A percentile compares a stretch with the other conserved stretches of the same genome.
phyloP scores from a whole-genome alignment of 2,329 filamentous ascomycete genomes.

The Fusarium sp. region DNA sequence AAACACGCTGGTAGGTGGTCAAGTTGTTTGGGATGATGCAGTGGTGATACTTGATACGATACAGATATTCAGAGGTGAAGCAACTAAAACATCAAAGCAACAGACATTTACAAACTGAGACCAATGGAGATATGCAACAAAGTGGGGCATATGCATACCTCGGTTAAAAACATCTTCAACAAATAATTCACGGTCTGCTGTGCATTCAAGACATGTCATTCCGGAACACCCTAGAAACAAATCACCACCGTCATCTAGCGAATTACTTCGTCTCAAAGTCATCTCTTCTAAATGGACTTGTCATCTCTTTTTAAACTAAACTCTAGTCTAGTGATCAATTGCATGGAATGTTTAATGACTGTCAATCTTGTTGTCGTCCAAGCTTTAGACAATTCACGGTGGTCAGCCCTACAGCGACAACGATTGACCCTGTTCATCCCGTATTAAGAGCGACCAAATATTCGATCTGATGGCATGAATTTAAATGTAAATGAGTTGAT shows the following conservation, averaged over 20 bases:
- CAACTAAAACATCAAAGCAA: not conserved
- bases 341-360: slow-evolving; percentile 7
- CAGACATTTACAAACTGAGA: not conserved
- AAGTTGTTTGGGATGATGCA: not conserved
- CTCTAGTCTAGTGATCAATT: not conserved
- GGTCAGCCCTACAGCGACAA: not conserved
- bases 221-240: not conserved
- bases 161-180: not conserved
- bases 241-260: not conserved
- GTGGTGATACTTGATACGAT: not conserved
- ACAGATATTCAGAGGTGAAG: not conserved
- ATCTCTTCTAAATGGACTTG: not conserved
- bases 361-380: not conserved
- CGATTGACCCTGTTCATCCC: not conserved
- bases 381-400: not conserved
- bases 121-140: not conserved
- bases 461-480: not conserved
- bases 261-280: not conserved
- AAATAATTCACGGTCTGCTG: not conserved
- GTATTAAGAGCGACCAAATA: not conserved
- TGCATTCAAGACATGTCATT: not conserved
- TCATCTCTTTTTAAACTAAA: not conserved
- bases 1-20: too few relatives aligned
- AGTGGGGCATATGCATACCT: not conserved
- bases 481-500: not conserved